These are phyloP conservation scores for Chlamydomonas applanata DNA, from an alignment of 139 green algal genomes.

Conservation along the genomic window DNA sequence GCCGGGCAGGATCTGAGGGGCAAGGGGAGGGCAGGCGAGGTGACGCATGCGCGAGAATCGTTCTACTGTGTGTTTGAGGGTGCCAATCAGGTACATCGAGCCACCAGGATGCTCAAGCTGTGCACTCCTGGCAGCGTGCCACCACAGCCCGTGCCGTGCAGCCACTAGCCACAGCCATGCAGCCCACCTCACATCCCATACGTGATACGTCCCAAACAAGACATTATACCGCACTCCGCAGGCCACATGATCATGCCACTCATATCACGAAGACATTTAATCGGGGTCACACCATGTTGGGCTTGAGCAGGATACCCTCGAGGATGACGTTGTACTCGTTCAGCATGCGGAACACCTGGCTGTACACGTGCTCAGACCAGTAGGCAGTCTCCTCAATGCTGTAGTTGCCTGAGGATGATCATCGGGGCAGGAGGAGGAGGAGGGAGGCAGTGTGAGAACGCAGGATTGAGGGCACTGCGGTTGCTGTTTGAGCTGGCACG, in stretches of 20 bases:
- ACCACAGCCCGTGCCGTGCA: too few relatives aligned
- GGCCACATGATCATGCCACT: too few relatives aligned
- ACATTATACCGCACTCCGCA: too few relatives aligned
- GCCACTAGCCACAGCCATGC: too few relatives aligned
- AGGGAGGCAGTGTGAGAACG: neutral
- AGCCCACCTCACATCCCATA: too few relatives aligned
- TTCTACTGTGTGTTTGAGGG: too few relatives aligned
- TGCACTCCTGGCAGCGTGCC: too few relatives aligned
- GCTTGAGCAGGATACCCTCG: conserved; percentile 94
- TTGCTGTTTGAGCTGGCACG: too few relatives aligned
- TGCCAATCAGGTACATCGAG: too few relatives aligned
- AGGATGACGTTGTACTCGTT: conserved; percentile 90
- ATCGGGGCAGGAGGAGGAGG: neutral
- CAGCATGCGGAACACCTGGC: conserved; percentile 76
- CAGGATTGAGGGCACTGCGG: neutral
- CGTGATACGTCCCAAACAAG: too few relatives aligned
- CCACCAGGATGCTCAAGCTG: too few relatives aligned
- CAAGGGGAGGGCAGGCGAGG: neutral
- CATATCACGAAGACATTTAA: too few relatives aligned
- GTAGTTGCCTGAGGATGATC: conserved; percentile 62
- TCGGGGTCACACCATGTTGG: conserved; percentile 82
- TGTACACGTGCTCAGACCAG: conserved; percentile 68
- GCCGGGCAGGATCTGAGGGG: conserved; percentile 30
- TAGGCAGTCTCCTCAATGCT: conserved; percentile 83
- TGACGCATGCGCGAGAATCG: neutral